Conservation (phyloP, 305 asterid genomes). For the Plantago lanceolata region DNA sequence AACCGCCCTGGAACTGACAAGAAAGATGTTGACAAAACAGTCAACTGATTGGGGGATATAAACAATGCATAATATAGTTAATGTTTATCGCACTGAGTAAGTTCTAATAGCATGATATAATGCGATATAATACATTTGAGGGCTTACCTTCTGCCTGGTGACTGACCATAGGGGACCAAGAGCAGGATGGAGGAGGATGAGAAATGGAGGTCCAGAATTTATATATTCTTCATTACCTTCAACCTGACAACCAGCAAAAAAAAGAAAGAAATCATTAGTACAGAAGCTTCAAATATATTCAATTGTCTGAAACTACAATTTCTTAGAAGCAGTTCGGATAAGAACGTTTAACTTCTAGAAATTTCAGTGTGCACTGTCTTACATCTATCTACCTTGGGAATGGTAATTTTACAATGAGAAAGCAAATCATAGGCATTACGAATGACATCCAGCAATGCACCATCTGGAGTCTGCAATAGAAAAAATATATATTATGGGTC, state of each 20-base stretch:
- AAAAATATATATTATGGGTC: slow-evolving; percentile 20
- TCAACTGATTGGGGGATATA: slow-evolving; percentile 9
- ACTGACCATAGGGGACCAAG: slow-evolving; percentile 98
- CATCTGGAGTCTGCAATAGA: slow-evolving; percentile 92
- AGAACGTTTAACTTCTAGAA: background rate
- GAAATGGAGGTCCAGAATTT: slow-evolving; percentile 87
- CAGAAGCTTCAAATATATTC: background rate
- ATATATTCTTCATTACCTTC: slow-evolving; percentile 67
- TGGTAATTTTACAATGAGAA: slow-evolving; percentile 65
- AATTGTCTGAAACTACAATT: background rate
- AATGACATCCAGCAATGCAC: slow-evolving; percentile 83
- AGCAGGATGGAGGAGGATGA: slow-evolving; percentile 95
- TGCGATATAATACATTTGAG: slow-evolving; percentile 7
- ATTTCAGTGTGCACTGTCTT: slow-evolving; percentile 13
- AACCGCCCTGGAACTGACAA: slow-evolving; percentile 81
- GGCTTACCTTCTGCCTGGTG: slow-evolving; percentile 77
- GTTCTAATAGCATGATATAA: slow-evolving; percentile 20
- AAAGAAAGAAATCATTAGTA: background rate
- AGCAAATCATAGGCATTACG: slow-evolving; percentile 96
- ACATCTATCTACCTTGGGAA: slow-evolving; percentile 62
- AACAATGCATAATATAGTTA: slow-evolving; percentile 12
- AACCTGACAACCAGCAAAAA: slow-evolving; percentile 42
- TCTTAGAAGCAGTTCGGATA: slow-evolving; percentile 9
- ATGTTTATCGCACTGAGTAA: background rate
- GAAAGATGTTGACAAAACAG: slow-evolving; percentile 27